Conservation (phyloP, 1,139 yeast genomes). For the Taphrina wiesneri region DNA sequence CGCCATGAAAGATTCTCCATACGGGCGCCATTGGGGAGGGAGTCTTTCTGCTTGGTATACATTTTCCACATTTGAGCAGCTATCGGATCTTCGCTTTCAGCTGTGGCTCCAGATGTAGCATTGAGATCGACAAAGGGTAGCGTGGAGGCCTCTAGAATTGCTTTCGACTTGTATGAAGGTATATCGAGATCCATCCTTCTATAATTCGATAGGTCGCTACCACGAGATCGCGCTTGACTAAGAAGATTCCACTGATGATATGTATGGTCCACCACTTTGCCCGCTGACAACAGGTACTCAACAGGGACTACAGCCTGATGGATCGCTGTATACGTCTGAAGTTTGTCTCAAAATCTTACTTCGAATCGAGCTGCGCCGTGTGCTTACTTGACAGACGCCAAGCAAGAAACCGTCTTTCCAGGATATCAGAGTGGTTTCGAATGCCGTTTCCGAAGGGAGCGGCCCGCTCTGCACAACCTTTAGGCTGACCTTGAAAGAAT, state of each 20-base stretch:
- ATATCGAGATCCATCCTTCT: constrained; percentile 11
- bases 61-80: constrained; percentile 63
- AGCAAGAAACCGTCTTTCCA: neutral
- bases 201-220: neutral
- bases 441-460: neutral
- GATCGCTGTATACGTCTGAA: no score
- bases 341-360: no score
- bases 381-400: no score
- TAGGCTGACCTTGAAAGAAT: no score
- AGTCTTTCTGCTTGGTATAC: constrained; percentile 74
- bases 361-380: no score
- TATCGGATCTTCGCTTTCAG: constrained; percentile 35
- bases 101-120: neutral
- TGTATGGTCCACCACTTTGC: neutral
- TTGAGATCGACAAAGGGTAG: constrained; percentile 13
- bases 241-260: neutral
- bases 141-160: constrained; percentile 12
- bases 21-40: constrained; percentile 71
- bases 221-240: neutral
- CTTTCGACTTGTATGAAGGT: constrained; percentile 16
- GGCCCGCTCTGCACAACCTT: neutral
- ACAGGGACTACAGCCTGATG: neutral
- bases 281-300: neutral
- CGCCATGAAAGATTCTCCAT: constrained; percentile 87
- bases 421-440: neutral